Evolutionary conservation across 2,329 filamentous ascomycete species (phyloP).

Genomic region (Mycosphaerella sp.): DNA sequence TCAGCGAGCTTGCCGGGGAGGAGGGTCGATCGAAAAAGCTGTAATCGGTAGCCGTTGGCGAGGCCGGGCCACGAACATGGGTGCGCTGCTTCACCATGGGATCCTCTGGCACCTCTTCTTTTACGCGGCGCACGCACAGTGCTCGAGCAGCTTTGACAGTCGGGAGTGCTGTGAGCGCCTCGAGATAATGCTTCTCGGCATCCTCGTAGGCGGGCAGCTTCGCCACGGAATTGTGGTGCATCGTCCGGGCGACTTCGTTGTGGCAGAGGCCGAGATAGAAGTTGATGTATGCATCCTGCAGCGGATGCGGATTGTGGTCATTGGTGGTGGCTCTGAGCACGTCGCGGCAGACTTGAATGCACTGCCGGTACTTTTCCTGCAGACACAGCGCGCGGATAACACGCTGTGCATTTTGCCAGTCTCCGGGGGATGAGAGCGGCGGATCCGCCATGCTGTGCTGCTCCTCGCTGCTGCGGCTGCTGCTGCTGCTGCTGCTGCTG

Average conservation of each 20-base stretch:
- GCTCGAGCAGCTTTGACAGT: slow-evolving; percentile 18
- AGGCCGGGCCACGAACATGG: not conserved
- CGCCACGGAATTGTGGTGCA: slow-evolving; percentile 42
- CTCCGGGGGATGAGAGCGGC: not conserved
- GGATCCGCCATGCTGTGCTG: slow-evolving; percentile 1
- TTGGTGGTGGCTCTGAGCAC: slow-evolving; percentile 16
- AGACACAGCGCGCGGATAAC: slow-evolving; percentile 31
- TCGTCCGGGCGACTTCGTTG: slow-evolving; percentile 42
- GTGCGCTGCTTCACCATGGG: slow-evolving; percentile 4
- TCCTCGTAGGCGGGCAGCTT: slow-evolving; percentile 39
- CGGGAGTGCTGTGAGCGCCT: slow-evolving; percentile 25
- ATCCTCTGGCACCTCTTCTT: not conserved
- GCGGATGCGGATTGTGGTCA: slow-evolving; percentile 11
- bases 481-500: not conserved
- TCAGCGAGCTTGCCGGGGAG: slow-evolving; percentile 9
- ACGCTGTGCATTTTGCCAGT: slow-evolving; percentile 19
- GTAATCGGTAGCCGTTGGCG: slow-evolving; percentile 5
- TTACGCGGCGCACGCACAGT: slow-evolving; percentile 4
- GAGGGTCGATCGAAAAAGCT: slow-evolving; percentile 3
- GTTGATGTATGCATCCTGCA: slow-evolving; percentile 35
- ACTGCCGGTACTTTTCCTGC: slow-evolving; percentile 27
- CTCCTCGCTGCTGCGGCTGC: not conserved
- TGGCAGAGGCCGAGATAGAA: slow-evolving; percentile 45
- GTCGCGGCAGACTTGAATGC: slow-evolving; percentile 29
- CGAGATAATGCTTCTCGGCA: slow-evolving; percentile 37